phyloP scores from a whole-genome alignment of 2,329 filamentous ascomycete genomes.

The Onygena corvina region DNA sequence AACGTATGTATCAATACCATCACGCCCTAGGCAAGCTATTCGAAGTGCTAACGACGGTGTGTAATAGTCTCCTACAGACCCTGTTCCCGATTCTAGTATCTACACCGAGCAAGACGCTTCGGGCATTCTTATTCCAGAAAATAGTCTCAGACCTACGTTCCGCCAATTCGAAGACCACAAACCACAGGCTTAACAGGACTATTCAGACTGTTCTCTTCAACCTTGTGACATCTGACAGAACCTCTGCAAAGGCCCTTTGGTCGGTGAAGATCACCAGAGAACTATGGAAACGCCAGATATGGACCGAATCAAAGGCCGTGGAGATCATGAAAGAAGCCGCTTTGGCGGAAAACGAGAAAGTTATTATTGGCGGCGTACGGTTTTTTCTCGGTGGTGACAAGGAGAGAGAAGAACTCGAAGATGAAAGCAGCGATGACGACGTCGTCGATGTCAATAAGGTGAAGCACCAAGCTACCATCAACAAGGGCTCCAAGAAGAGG shows the following conservation, averaged over 20 bases:
- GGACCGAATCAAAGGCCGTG: slow-evolving; percentile 90
- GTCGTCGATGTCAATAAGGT: slow-evolving; percentile 65
- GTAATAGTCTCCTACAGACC: slow-evolving; percentile 59
- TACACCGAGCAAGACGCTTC: slow-evolving; percentile 83
- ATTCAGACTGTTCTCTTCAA: slow-evolving; percentile 92
- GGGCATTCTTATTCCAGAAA: slow-evolving; percentile 73
- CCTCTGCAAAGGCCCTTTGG: slow-evolving; percentile 82
- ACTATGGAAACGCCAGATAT: slow-evolving; percentile 91
- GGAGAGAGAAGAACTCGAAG: slow-evolving; percentile 83
- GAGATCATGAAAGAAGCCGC: slow-evolving; percentile 95
- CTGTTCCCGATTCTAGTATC: slow-evolving; percentile 88
- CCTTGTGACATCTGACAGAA: slow-evolving; percentile 71
- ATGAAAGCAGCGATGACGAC: slow-evolving; percentile 72
- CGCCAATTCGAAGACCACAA: slow-evolving; percentile 73
- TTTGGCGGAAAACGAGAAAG: slow-evolving; percentile 83
- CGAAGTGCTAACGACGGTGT: slow-evolving; percentile 1
- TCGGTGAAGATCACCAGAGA: slow-evolving; percentile 90
- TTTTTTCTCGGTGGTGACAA: slow-evolving; percentile 97
- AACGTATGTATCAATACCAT: slow-evolving; percentile 32
- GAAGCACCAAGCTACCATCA: slow-evolving; percentile 76
- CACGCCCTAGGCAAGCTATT: background rate
- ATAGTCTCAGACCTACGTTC: slow-evolving; percentile 83
- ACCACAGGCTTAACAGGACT: slow-evolving; percentile 84
- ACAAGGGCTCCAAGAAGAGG: slow-evolving; percentile 92
- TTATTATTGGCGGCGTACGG: slow-evolving; percentile 70